phyloP scores from a whole-genome alignment of 2,329 filamentous ascomycete genomes.

The Ascomycota sp. region DNA sequence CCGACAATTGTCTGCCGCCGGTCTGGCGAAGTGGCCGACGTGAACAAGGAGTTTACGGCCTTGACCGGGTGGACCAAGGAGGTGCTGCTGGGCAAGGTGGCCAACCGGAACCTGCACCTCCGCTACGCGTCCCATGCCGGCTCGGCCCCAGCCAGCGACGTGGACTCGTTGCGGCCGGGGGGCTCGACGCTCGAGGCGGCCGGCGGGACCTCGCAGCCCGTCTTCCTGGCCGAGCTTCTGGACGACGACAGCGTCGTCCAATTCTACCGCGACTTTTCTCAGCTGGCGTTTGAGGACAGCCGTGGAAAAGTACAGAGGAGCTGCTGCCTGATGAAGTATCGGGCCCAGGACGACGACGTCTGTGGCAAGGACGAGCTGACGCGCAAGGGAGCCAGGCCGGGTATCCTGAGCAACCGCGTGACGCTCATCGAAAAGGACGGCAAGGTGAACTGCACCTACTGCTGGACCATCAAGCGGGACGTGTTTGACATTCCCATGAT shows the following conservation, averaged over 20 bases:
- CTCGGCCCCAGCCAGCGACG: constrained; percentile 14
- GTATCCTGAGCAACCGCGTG: constrained; percentile 37
- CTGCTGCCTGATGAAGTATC: constrained; percentile 80
- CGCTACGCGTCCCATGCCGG: constrained; percentile 17
- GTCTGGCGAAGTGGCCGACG: constrained; percentile 84
- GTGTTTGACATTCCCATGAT: constrained; percentile 98
- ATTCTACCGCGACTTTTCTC: constrained; percentile 90
- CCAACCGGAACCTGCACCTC: constrained; percentile 72
- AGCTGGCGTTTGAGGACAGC: constrained; percentile 80
- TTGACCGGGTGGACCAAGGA: constrained; percentile 88
- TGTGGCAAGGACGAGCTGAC: constrained; percentile 19
- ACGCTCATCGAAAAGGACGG: constrained; percentile 62
- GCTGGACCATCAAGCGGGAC: constrained; percentile 91
- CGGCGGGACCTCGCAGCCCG: constrained; percentile 44
- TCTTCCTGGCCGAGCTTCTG: constrained; percentile 80
- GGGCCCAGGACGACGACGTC: constrained; percentile 44
- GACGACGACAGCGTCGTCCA: constrained; percentile 86
- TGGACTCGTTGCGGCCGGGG: constrained; percentile 23
- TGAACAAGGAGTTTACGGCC: constrained; percentile 92
- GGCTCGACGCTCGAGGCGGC: constrained; percentile 20
- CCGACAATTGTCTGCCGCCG: constrained; percentile 82
- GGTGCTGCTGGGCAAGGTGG: constrained; percentile 67
- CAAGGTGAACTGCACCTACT: constrained; percentile 86
- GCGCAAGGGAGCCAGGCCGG: constrained; percentile 20
- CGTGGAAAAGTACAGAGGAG: constrained; percentile 66